These are phyloP conservation scores for Isoetes engelmannii DNA, from an alignment of 83 land plant genomes.

Conservation along the genomic window DNA sequence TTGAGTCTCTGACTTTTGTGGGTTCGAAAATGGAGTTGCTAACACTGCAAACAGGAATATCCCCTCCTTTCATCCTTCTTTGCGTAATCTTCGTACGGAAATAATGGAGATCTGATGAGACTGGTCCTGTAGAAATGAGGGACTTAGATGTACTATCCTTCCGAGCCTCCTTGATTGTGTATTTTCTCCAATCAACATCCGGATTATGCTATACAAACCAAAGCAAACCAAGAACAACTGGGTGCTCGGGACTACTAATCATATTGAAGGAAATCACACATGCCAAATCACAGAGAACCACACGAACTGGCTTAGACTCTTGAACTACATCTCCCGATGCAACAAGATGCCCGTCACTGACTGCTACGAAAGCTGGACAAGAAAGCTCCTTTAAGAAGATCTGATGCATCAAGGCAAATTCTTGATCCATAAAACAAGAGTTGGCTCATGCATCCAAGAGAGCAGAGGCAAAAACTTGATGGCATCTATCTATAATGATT, in stretches of 20 bases:
- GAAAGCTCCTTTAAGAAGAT: background rate
- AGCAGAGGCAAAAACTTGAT: background rate
- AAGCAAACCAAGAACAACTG: conserved; percentile 7
- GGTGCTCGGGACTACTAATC: conserved; percentile 5
- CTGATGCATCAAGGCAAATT: too few species aligned
- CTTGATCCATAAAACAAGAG: conserved; percentile 12
- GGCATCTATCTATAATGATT: background rate
- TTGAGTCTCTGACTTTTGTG: background rate
- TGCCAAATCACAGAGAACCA: background rate
- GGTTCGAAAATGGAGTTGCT: background rate
- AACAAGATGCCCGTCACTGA: conserved; percentile 5
- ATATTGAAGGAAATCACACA: conserved; percentile 14
- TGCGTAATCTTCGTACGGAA: background rate
- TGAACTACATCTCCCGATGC: conserved; percentile 4
- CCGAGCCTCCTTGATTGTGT: background rate
- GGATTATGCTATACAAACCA: conserved; percentile 9
- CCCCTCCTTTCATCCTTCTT: conserved; percentile 4
- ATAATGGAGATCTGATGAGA: background rate
- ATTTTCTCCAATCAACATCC: conserved; percentile 5
- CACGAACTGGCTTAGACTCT: conserved; percentile 8
- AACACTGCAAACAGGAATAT: conserved; percentile 7
- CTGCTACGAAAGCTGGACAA: conserved; percentile 3
- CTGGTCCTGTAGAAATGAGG: too few species aligned
- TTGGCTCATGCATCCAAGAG: conserved; percentile 8
- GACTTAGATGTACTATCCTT: too few species aligned